Base-by-base conservation (phyloP, 345 rosid genomes). In the Iberis pinnata region DNA sequence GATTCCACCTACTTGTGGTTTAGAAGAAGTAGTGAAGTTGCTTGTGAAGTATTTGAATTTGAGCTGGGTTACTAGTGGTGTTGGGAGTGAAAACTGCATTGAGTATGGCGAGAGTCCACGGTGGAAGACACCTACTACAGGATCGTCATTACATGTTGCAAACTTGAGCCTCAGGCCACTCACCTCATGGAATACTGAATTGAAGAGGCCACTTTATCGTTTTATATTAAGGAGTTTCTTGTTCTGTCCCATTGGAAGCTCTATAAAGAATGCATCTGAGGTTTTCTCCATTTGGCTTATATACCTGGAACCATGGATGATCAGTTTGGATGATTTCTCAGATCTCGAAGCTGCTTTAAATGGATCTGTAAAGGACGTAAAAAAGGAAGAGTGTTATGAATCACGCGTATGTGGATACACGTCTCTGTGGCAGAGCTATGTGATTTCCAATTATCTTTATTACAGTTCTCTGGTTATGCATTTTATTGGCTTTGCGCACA, bases 401-500 rank as follows among this genome's bases (percentile, higher is more conserved):
- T 57, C 74, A 55, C 49, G 36, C 17, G 76, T 40, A 39, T 51
- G 50, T 67, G 81, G 72, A 5, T 86, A 86, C 73, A 77, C 85
- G 3, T 45, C 78, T 31, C 15, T 58, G 46, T 84, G 96, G 94
- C 80, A 74, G 72, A 78, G 73, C 51, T 90, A 80, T 70, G 84
- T 86, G 51, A 52, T 86, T 68, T 86, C 85, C 18, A 90, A 86
- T 64, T 90, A 86, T 71, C 69, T 90, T 22, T 90, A 82, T 67
- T 90, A 90, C 75, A 84, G 83, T 54, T 90, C 96, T 18, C 36
- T 84, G 78, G 78, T 90, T 51, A 72, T 86, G 95, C 98, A 90
- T 80, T 90, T 90, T 55, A 79, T 82, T 49, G 95, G 94, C 43
- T 90, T 90, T 65, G 92, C 92, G 5, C 98, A 86, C 80, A 90